Percentiles rank a stretch among this genome's conserved stretches.
Evolutionary conservation across 805 yeast genomes (phyloP).

Genomic region (Saccharomyces eubayanus): DNA sequence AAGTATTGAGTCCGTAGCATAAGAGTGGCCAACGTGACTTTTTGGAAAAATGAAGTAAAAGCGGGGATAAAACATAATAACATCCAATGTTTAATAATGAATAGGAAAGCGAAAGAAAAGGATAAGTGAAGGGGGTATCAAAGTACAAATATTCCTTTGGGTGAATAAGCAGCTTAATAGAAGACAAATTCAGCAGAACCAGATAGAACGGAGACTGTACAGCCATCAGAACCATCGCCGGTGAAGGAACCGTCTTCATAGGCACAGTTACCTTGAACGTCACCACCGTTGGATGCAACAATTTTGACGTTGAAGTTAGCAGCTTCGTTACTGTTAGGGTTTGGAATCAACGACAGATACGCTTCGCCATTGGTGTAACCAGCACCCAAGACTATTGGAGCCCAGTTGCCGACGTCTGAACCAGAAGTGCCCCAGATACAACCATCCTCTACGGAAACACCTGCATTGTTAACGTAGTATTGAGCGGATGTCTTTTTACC

Average conservation of each 20-base stretch:
- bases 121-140: not conserved
- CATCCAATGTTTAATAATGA: not conserved
- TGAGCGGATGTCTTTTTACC: slow-evolving; percentile 85
- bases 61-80: not conserved
- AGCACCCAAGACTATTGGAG: slow-evolving; percentile 91
- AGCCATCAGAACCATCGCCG: slow-evolving; percentile 52
- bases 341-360: slow-evolving; percentile 86
- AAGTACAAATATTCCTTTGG: not conserved
- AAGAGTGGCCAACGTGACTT: not conserved
- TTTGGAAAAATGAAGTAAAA: not conserved
- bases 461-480: slow-evolving; percentile 95
- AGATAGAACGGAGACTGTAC: slow-evolving; percentile 40
- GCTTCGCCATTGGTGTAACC: slow-evolving; percentile 67
- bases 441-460: slow-evolving; percentile 82
- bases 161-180: slow-evolving; percentile 19
- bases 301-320: slow-evolving; percentile 72
- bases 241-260: slow-evolving; percentile 73
- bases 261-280: slow-evolving; percentile 65
- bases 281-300: slow-evolving; percentile 57
- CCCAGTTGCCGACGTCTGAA: slow-evolving; percentile 92
- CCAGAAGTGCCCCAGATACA: slow-evolving; percentile 87
- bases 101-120: not conserved
- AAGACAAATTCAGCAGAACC: slow-evolving; percentile 52
- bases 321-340: slow-evolving; percentile 74
- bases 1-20: not conserved